Base-by-base conservation (phyloP, 345 rosid species). In the Noccaea caerulescens region DNA sequence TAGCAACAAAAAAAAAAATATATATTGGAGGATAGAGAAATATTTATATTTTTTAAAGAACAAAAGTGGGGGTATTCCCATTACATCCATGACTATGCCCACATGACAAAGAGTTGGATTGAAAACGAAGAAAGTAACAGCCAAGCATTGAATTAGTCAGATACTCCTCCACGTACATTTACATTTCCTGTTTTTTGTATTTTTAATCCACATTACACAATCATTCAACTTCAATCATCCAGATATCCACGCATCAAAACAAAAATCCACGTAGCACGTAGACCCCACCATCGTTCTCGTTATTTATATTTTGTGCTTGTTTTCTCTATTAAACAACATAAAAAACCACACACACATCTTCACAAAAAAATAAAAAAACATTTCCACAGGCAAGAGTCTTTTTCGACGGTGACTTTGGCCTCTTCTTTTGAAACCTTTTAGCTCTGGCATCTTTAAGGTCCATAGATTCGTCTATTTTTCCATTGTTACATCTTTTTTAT, bases 151-250 rank as follows among this genome's bases (percentile, higher is more conserved):
- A 73, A 57, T 57, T 39, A 27, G 77, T 65, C 77, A 42, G 63
- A 45, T 6, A 37, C 58, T 56, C 42, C 33, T 63, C 69, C 56
- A 44, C 36, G 34, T 64, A 51, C 47, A 34, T 9, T 42, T 27
- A 12, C 8, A 7, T n/a, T 53, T 8, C 7, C n/a, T 54, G 9
- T 2, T 10, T 33, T 45, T 13, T 44, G 4, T 23, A 34, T 42
- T 58, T 25, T 12, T 34, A 38, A 27, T 70, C 54, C 68, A 39
- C 18, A 33, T 46, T 27, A 46, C 69, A 72, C 76, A 72, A 72
- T 72, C 44, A 72, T 72, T 64, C 64, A 64, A 25, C 58, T 63
- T 56, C 52, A 64, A 72, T 72, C 71, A 72, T 64, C 10, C 71
- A 14, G 14, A 46, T 37, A 8, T 32, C 42, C 49, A 63, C 58